Evolutionary conservation across 768 basidiomycete species (phyloP), one percentile per base, ranked within the genome.

Genomic region (Podaxis rugospora): DNA sequence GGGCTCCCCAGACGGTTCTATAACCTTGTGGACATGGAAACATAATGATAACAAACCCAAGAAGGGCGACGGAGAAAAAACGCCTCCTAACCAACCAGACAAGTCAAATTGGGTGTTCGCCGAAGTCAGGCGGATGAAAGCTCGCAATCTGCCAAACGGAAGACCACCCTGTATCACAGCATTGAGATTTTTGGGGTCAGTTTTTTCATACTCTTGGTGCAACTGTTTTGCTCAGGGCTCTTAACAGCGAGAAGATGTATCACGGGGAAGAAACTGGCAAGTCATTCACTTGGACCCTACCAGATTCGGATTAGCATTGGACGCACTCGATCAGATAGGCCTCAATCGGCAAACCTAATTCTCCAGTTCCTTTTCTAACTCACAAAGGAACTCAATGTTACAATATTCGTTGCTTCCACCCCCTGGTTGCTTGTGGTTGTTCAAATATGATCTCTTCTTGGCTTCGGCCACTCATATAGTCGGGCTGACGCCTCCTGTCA

Each of bases 11-110:
- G 90, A 92, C 64, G 90, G 92, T 5, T 81, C 85, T 2, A 87
- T 94, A 56, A 84, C 84, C 0, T 75, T 97, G n/a, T 79, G 90
- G 62, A 91, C 93, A 1, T 94, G 94, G 89, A 89, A 25, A 36
- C 59, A 60, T 7, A 13, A 35, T 14, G 18, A 40, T 40, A 27
- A 25, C 14, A 35, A 39, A 18, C 4, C 36, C n/a, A 21, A 18
- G 5, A 42, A 13, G 0, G 18, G 16, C 5, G 21, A 85, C 14
- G 82, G 90, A 0, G 88, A 93, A 62, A 83, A 84, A 11, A 89
- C 91, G 0, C 85, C 83, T 0, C 76, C 80, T 57, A 87, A 51
- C 11, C 18, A 23, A 16, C 50, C 82, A 0, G 80, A 87, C 67
- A 83, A 80, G 66, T 87, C 92, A 1, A 75, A 75, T 53, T 95